These are phyloP conservation scores for Nannochloris sp. DNA, from an alignment of 139 green algal genomes.

Conservation along the genomic window DNA sequence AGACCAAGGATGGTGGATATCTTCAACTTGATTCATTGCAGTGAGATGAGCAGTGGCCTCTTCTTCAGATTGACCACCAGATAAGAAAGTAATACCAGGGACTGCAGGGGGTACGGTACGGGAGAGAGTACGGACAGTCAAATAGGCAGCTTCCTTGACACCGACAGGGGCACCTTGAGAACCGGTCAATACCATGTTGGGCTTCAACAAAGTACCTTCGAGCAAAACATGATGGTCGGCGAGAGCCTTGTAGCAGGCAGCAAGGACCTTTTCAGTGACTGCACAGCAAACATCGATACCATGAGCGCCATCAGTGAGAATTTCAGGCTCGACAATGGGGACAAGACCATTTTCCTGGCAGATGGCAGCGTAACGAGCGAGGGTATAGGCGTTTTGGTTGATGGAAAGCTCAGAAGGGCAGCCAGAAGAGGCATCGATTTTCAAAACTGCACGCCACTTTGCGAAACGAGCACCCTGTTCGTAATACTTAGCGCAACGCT, in stretches of 20 bases:
- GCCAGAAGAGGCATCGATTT: constrained; percentile 47
- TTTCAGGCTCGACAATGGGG: constrained; percentile 92
- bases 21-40: constrained; percentile 45
- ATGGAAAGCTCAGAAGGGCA: constrained; percentile 59
- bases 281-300: constrained; percentile 57
- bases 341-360: constrained; percentile 74
- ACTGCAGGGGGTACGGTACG: constrained; percentile 72
- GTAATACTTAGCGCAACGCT: constrained; percentile 28
- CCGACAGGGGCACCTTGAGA: constrained; percentile 7
- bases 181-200: constrained; percentile 68
- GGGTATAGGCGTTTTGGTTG: constrained; percentile 79
- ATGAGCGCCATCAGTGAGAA: constrained; percentile 70
- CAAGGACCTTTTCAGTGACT: constrained; percentile 37
- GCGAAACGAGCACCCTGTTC: constrained; percentile 77
- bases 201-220: constrained; percentile 90
- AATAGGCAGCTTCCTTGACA: constrained; percentile 16
- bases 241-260: constrained; percentile 56
- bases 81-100: constrained; percentile 69
- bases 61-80: constrained; percentile 71
- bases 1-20: constrained; percentile 67
- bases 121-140: constrained; percentile 67
- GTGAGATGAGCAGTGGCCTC: constrained; percentile 75
- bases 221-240: constrained; percentile 82
- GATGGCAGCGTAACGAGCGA: constrained; percentile 87
- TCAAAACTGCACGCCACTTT: constrained; percentile 85